Evolutionary conservation across 148 eudicot species (phyloP).

Genomic region (Silene conica): DNA sequence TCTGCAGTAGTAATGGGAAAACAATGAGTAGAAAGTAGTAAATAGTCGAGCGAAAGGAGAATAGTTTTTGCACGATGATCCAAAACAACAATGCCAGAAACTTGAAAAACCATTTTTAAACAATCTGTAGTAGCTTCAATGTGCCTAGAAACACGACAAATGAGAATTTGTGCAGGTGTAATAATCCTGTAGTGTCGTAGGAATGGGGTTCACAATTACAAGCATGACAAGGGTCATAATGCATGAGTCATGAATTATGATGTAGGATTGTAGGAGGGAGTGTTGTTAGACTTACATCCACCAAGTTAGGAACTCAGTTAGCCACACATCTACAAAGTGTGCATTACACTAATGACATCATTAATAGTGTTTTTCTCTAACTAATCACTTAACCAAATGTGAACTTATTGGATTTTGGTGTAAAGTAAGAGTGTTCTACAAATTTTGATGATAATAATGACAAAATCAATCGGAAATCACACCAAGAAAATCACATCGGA

Average conservation of each 20-base stretch:
- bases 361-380: not conserved
- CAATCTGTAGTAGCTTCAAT: too few species aligned
- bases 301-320: not conserved
- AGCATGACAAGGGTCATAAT: conserved; percentile 3
- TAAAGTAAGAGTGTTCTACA: not conserved
- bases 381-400: not conserved
- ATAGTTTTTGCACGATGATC: too few species aligned
- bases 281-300: conserved; percentile 10
- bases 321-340: not conserved
- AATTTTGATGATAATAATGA: not conserved
- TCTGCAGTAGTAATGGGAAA: too few species aligned
- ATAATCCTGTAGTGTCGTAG: not conserved
- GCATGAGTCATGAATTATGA: not conserved
- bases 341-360: not conserved
- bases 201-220: conserved; percentile 1
- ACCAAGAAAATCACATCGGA: too few species aligned
- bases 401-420: not conserved
- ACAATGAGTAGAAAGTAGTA: too few species aligned
- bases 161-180: too few species aligned
- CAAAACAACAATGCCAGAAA: too few species aligned
- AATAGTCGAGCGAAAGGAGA: too few species aligned
- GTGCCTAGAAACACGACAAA: too few species aligned
- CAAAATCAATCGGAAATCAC: too few species aligned
- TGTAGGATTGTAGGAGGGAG: not conserved
- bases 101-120: too few species aligned